Evolutionary conservation across 2,329 filamentous ascomycete genomes (phyloP).

Genomic region (Chaetomium strumarium): DNA sequence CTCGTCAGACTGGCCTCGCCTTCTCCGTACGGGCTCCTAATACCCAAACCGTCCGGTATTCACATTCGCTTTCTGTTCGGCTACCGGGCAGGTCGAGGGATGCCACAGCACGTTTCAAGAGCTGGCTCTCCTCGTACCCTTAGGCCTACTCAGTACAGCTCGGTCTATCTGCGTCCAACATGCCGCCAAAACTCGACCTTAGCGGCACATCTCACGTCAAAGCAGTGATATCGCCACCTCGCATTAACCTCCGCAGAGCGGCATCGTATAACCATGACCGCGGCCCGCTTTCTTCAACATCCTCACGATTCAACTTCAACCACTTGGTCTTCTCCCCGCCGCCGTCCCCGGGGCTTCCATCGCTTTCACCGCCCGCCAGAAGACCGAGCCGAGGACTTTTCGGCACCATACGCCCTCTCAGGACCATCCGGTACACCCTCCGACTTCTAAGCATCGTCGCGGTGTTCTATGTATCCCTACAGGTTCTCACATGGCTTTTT

Average conservation of each 20-base stretch:
- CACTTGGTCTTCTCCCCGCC: slow-evolving; percentile 63
- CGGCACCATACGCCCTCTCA: slow-evolving; percentile 41
- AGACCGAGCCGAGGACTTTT: slow-evolving; percentile 50
- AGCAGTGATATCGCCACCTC: slow-evolving; percentile 48
- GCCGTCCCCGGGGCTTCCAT: slow-evolving; percentile 64
- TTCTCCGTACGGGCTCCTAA: slow-evolving; percentile 1
- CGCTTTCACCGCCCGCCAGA: slow-evolving; percentile 58
- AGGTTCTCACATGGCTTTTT: slow-evolving; percentile 31
- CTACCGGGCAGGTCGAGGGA: slow-evolving; percentile 2
- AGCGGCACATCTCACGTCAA: slow-evolving; percentile 41
- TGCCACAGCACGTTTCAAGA: not conserved
- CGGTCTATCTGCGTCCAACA: slow-evolving; percentile 24
- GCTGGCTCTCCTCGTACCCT: slow-evolving; percentile 1
- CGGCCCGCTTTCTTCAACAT: slow-evolving; percentile 52
- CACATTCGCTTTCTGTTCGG: not conserved
- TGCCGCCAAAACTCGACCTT: slow-evolving; percentile 44
- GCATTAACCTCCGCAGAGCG: slow-evolving; percentile 53
- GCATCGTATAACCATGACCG: slow-evolving; percentile 53
- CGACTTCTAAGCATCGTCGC: slow-evolving; percentile 41
- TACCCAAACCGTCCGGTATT: not conserved
- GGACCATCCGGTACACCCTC: slow-evolving; percentile 50
- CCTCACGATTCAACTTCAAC: slow-evolving; percentile 59
- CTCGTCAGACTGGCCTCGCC: not conserved
- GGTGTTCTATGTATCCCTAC: slow-evolving; percentile 47
- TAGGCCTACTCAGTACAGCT: slow-evolving; percentile 5